A percentile compares a stretch with the other conserved stretches of the same genome.
Evolutionary conservation across 768 basidiomycete species (phyloP).

Genomic region (Sutorius australiensis): DNA sequence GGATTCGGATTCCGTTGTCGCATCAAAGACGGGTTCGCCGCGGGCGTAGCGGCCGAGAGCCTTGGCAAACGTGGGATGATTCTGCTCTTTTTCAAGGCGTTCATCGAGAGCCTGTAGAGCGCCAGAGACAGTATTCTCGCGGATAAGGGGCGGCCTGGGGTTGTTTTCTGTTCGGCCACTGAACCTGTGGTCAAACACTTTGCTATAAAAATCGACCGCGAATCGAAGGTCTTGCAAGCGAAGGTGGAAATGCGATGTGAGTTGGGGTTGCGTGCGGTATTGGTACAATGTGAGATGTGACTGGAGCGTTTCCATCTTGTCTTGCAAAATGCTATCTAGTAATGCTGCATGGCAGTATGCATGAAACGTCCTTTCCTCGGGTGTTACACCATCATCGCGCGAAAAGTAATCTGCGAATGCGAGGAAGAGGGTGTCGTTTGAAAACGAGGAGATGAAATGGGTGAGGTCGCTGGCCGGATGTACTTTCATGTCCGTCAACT

Average conservation of each 20-base stretch:
- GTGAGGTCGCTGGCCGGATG: slow-evolving; percentile 73
- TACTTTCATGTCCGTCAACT: slow-evolving; percentile 59
- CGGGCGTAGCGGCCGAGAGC: slow-evolving; percentile 54
- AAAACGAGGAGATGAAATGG: slow-evolving; percentile 84
- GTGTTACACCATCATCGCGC: slow-evolving; percentile 54
- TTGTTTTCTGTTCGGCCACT: slow-evolving; percentile 69
- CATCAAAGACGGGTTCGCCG: slow-evolving; percentile 42
- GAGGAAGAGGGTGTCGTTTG: slow-evolving; percentile 74
- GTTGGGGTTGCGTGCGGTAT: slow-evolving; percentile 58
- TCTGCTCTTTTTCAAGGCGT: slow-evolving; percentile 44
- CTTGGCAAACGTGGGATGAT: slow-evolving; percentile 15
- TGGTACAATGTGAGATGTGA: slow-evolving; percentile 70
- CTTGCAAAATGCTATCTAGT: slow-evolving; percentile 86
- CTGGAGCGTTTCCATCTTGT: slow-evolving; percentile 78
- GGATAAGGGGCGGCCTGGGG: slow-evolving; percentile 60
- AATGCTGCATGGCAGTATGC: slow-evolving; percentile 72
- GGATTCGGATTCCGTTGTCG: slow-evolving; percentile 3
- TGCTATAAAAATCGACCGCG: slow-evolving; percentile 71
- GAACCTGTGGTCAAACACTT: slow-evolving; percentile 70
- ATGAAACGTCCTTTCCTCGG: slow-evolving; percentile 59
- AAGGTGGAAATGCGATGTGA: slow-evolving; percentile 60
- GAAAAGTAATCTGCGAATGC: slow-evolving; percentile 80
- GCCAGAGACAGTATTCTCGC: slow-evolving; percentile 68
- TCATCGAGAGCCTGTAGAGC: slow-evolving; percentile 60
- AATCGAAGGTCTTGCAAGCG: slow-evolving; percentile 72